Percentiles rank a stretch among this genome's conserved stretches.
Evolutionary conservation across 306 rosid species (phyloP).

Genomic region (Gleditsia sinensis): DNA sequence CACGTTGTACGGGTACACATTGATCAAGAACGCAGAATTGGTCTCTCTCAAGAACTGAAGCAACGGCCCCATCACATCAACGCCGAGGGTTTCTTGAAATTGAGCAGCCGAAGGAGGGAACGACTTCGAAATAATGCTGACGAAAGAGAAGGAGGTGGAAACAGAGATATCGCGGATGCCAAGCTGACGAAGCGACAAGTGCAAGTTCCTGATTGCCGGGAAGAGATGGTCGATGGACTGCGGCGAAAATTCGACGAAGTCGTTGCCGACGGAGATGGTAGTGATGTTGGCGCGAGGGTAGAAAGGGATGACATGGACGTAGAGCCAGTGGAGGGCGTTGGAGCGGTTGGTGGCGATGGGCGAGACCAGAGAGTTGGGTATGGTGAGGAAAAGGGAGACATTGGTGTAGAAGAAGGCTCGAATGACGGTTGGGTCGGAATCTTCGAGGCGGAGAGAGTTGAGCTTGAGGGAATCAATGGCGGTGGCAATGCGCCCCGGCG

Average conservation of each 20-base stretch:
- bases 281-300: constrained; percentile 80
- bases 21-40: constrained; percentile 82
- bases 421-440: constrained; percentile 59
- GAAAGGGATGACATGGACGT: constrained; percentile 73
- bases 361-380: constrained; percentile 64
- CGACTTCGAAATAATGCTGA: constrained; percentile 46
- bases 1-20: constrained; percentile 79
- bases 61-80: constrained; percentile 49
- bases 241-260: constrained; percentile 51
- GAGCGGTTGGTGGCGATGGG: constrained; percentile 73
- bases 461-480: constrained; percentile 47
- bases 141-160: constrained; percentile 80
- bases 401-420: constrained; percentile 75
- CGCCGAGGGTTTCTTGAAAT: constrained; percentile 48
- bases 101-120: constrained; percentile 83
- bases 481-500: constrained; percentile 33
- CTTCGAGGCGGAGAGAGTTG: constrained; percentile 58
- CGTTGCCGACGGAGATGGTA: constrained; percentile 82
- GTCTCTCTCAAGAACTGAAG: constrained; percentile 76
- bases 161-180: constrained; percentile 70
- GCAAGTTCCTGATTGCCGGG: constrained; percentile 71
- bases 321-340: constrained; percentile 66
- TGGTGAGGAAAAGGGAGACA: constrained; percentile 62
- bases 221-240: constrained; percentile 45
- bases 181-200: constrained; percentile 65